Conservation (phyloP, 192 early-diverging fungal genomes). For the Coemansia sp. region DNA sequence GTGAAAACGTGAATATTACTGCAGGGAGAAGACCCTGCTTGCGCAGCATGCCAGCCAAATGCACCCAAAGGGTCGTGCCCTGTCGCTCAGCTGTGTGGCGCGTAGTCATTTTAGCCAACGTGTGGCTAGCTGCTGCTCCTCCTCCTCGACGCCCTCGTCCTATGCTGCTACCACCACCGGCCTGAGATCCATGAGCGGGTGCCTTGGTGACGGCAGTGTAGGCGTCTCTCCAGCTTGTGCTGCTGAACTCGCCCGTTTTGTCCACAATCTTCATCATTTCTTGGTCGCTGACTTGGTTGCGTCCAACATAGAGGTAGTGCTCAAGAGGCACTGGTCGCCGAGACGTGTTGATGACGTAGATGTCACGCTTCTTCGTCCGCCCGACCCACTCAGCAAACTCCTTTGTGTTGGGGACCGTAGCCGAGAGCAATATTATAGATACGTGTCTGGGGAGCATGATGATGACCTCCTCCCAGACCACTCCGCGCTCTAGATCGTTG, state of each 20-base stretch:
- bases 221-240: constrained; percentile 68
- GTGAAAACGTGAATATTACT: constrained; percentile 94
- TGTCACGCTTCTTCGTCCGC: constrained; percentile 94
- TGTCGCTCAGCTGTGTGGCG: constrained; percentile 48
- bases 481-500: constrained; percentile 91
- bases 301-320: constrained; percentile 80
- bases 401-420: constrained; percentile 95
- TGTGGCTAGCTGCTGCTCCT: constrained; percentile 46
- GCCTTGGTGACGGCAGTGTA: constrained; percentile 69
- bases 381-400: constrained; percentile 99
- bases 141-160: constrained; percentile 30
- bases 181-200: constrained; percentile 19
- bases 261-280: constrained; percentile 91
- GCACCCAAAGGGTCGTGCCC: constrained; percentile 80
- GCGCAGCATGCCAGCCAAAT: constrained; percentile 73
- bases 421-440: constrained; percentile 90
- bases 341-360: constrained; percentile 93
- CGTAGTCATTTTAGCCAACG: constrained; percentile 23
- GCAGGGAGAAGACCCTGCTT: constrained; percentile 79
- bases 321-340: constrained; percentile 94
- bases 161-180: constrained; percentile 44
- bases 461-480: constrained; percentile 99
- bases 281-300: constrained; percentile 51
- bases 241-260: constrained; percentile 45
- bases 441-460: constrained; percentile 98